A percentile compares a stretch with the other conserved stretches of the same genome.
phyloP scores from a whole-genome alignment of 2,329 filamentous ascomycete genomes.

The Coniella vitis region DNA sequence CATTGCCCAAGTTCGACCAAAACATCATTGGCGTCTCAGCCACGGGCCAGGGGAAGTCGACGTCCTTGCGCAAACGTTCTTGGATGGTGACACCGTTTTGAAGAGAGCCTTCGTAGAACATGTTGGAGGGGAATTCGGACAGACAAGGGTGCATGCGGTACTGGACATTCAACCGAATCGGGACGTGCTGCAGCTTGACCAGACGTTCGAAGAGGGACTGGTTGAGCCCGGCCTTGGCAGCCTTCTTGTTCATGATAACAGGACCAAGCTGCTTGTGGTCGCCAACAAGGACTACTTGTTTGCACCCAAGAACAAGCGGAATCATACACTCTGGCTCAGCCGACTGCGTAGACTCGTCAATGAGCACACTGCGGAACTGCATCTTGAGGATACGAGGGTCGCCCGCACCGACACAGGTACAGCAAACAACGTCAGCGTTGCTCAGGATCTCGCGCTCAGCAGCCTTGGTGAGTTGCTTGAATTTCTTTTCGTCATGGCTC shows the following conservation, averaged over 20 bases:
- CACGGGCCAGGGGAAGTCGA: constrained; percentile 97
- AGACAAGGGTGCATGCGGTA: constrained; percentile 99
- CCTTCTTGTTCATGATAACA: constrained; percentile 99
- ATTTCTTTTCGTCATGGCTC: constrained; percentile 96
- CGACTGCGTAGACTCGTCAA: constrained; percentile 97
- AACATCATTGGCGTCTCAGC: constrained; percentile 98
- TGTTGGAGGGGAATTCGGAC: constrained; percentile 96
- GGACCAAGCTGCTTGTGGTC: constrained; percentile 97
- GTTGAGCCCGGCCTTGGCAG: constrained; percentile 92
- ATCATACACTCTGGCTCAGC: constrained; percentile 99
- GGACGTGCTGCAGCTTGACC: constrained; percentile 81
- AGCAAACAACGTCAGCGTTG: constrained; percentile 97
- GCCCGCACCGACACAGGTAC: constrained; percentile 94
- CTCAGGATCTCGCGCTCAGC: constrained; percentile 92
- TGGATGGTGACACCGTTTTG: constrained; percentile 93
- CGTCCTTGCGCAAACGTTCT: constrained; percentile 81
- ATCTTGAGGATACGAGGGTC: constrained; percentile 93
- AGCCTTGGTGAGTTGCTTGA: constrained; percentile 88
- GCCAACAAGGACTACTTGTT: constrained; percentile 96
- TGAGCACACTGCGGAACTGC: constrained; percentile 96
- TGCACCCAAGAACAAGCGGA: constrained; percentile 90
- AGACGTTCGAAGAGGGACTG: constrained; percentile 98
- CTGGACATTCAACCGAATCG: constrained; percentile 91
- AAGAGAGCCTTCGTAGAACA: constrained; percentile 97
- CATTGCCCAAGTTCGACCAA: constrained; percentile 95